phyloP scores from a whole-genome alignment of 345 rosid genomes.

The Gossypium mustelinum region DNA sequence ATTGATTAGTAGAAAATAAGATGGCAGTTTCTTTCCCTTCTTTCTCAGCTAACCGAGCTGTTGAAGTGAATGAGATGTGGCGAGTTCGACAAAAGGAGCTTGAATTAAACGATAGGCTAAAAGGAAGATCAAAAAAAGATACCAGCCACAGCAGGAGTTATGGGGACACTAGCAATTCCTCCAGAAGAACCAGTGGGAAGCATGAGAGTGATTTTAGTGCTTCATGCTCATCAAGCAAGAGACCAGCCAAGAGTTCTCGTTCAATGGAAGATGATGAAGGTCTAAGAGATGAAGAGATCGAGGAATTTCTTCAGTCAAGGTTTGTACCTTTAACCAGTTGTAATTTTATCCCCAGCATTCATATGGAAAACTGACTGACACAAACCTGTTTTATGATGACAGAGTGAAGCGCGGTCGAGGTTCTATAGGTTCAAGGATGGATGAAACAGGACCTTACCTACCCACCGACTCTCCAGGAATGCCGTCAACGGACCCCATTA shows the following conservation, averaged over 20 bases:
- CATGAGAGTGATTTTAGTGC: slow-evolving; percentile 24
- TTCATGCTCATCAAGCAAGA: slow-evolving; percentile 39
- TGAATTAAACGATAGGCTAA: slow-evolving; percentile 46
- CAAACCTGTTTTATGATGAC: slow-evolving; percentile 9
- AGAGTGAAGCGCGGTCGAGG: slow-evolving; percentile 92
- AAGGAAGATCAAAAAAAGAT: slow-evolving; percentile 40
- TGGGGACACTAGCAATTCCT: slow-evolving; percentile 18
- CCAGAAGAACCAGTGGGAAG: slow-evolving; percentile 30
- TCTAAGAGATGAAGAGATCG: slow-evolving; percentile 67
- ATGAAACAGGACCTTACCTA: slow-evolving; percentile 87
- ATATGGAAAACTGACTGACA: neutral
- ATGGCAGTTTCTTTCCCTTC: slow-evolving; percentile 12
- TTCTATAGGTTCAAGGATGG: slow-evolving; percentile 84
- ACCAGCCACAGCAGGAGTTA: slow-evolving; percentile 27
- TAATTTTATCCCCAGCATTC: neutral
- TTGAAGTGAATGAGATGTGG: slow-evolving; percentile 90
- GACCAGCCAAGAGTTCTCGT: slow-evolving; percentile 21
- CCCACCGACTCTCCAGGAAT: slow-evolving; percentile 31
- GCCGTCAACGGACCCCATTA: slow-evolving; percentile 21
- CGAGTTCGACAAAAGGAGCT: slow-evolving; percentile 64
- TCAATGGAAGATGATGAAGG: slow-evolving; percentile 49
- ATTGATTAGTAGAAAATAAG: neutral
- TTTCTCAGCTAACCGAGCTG: slow-evolving; percentile 65
- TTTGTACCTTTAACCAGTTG: slow-evolving; percentile 11
- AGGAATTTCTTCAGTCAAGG: slow-evolving; percentile 76